Conservation (phyloP, 805 yeast genomes). For the Candida orba region DNA sequence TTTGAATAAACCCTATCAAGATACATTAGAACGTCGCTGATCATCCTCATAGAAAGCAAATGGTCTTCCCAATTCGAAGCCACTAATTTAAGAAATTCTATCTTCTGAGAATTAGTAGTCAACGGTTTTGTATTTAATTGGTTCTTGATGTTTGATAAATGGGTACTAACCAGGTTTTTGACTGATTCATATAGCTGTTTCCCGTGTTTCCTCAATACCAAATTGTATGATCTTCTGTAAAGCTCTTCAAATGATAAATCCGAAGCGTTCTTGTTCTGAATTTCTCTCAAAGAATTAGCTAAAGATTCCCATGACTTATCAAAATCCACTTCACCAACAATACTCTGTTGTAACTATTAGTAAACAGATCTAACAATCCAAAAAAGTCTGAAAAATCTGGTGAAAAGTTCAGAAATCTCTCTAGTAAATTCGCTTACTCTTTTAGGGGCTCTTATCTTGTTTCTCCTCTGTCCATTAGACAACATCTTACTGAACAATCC, state of each 20-base stretch:
- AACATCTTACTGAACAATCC: not conserved
- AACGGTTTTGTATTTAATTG: conserved; percentile 12
- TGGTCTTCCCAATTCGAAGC: conserved; percentile 59
- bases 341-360: conserved; percentile 13
- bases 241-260: conserved; percentile 75
- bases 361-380: not conserved
- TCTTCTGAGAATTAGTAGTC: conserved; percentile 8
- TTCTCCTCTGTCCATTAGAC: conserved; percentile 34
- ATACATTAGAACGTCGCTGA: conserved; percentile 81
- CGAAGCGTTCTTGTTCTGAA: conserved; percentile 65
- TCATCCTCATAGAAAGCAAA: conserved; percentile 62
- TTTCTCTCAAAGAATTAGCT: conserved; percentile 61
- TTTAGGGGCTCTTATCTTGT: conserved; percentile 63
- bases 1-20: conserved; percentile 79
- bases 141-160: conserved; percentile 30
- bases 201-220: conserved; percentile 68
- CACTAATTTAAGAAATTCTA: conserved; percentile 30
- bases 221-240: conserved; percentile 69
- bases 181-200: conserved; percentile 59
- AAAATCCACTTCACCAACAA: conserved; percentile 41
- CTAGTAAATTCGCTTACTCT: conserved; percentile 21
- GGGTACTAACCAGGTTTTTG: conserved; percentile 36
- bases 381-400: not conserved
- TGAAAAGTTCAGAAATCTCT: not conserved
- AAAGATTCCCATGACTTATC: conserved; percentile 62